Percentiles rank a stretch among this genome's conserved stretches.
Evolutionary conservation across 306 rosid species (phyloP).

Genomic region (Ormosia emarginata): DNA sequence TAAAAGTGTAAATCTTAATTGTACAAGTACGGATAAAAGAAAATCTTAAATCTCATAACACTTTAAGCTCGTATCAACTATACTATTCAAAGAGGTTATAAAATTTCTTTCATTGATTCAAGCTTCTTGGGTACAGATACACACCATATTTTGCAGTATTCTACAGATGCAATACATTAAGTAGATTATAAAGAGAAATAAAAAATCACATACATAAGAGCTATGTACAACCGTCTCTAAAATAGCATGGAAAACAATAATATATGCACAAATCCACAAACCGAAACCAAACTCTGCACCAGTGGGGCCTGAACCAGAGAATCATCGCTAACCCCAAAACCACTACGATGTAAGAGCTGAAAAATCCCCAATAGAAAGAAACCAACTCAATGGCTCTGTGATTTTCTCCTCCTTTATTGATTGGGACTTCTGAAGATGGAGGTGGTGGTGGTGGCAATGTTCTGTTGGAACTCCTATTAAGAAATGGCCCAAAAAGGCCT

Average conservation of each 20-base stretch:
- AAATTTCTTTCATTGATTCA: too few relatives aligned
- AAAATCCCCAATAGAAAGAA: not conserved
- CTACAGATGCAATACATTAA: too few relatives aligned
- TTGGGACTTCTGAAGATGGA: too few relatives aligned
- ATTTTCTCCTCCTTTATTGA: not conserved
- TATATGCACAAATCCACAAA: not conserved
- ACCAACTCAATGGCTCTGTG: not conserved
- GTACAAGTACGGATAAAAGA: too few relatives aligned
- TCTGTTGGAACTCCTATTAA: not conserved
- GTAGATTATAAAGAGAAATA: not conserved
- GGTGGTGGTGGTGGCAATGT: not conserved
- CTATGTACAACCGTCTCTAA: not conserved
- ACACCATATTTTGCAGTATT: not conserved
- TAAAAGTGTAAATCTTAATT: too few relatives aligned
- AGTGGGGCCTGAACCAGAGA: not conserved
- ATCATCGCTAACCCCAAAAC: not conserved
- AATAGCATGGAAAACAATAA: not conserved
- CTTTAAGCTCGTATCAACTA: too few relatives aligned
- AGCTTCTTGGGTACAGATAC: not conserved
- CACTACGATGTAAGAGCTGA: not conserved
- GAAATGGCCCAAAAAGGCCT: not conserved
- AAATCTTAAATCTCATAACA: too few relatives aligned
- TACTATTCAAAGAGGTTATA: too few relatives aligned
- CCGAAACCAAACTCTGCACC: not conserved
- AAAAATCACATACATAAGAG: not conserved